These are phyloP conservation scores for Solidago caesia DNA, from an alignment of 129 eudicot species.

Conservation along the genomic window DNA sequence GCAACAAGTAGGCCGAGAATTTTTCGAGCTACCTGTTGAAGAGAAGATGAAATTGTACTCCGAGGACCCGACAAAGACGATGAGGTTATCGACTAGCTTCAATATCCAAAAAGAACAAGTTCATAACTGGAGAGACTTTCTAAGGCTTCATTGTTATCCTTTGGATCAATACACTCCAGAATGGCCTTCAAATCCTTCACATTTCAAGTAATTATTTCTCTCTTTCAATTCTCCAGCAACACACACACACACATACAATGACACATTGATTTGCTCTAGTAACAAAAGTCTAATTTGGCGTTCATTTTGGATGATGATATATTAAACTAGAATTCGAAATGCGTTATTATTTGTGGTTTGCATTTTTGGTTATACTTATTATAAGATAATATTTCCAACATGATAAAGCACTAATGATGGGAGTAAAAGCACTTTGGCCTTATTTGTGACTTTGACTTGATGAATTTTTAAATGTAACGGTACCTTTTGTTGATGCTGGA, in stretches of 20 bases:
- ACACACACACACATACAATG: not conserved
- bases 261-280: not conserved
- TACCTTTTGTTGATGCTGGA: too few relatives aligned
- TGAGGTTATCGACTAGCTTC: constrained; percentile 81
- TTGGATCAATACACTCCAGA: constrained; percentile 57
- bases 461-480: not conserved
- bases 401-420: not conserved
- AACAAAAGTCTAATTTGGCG: not conserved
- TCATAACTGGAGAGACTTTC: constrained; percentile 93
- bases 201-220: constrained; percentile 61
- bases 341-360: too few relatives aligned
- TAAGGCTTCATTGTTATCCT: constrained; percentile 88
- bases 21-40: constrained; percentile 69
- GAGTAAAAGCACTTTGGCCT: not conserved
- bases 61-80: constrained; percentile 76
- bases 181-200: constrained; percentile 84
- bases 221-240: not conserved
- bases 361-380: too few relatives aligned
- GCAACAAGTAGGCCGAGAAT: constrained; percentile 57
- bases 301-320: not conserved
- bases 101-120: constrained; percentile 68
- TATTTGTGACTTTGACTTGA: not conserved
- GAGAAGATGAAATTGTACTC: constrained; percentile 85
- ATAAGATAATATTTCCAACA: not conserved
- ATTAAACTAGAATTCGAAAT: too few relatives aligned